phyloP scores from a whole-genome alignment of 2,329 filamentous ascomycete species.

The Cytospora chrysosperma region DNA sequence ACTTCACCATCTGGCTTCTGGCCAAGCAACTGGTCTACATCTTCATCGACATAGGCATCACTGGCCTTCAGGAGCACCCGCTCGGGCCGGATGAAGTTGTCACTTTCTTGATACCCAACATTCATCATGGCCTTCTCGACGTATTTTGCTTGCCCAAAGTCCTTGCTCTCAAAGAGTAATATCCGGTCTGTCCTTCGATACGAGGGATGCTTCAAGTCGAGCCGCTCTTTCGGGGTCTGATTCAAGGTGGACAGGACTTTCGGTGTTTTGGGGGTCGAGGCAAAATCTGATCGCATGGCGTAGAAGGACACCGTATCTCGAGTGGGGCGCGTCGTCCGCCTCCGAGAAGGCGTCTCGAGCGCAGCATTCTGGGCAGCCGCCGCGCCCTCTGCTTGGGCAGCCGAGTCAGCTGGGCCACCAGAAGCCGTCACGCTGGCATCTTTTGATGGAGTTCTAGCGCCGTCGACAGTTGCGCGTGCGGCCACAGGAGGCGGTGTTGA shows the following conservation, averaged over 20 bases:
- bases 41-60: conserved; percentile 60
- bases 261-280: conserved; percentile 52
- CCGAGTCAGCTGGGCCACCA: conserved; percentile 37
- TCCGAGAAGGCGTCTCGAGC: conserved; percentile 41
- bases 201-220: conserved; percentile 74
- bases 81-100: conserved; percentile 79
- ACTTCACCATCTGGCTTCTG: conserved; percentile 59
- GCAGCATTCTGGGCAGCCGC: conserved; percentile 26
- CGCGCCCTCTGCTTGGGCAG: conserved; percentile 42
- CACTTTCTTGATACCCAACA: conserved; percentile 93
- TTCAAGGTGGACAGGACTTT: conserved; percentile 75
- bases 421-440: conserved; percentile 38
- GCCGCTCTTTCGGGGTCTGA: conserved; percentile 75
- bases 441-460: conserved; percentile 46
- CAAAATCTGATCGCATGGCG: conserved; percentile 46
- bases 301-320: conserved; percentile 55
- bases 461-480: conserved; percentile 32
- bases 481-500: conserved; percentile 40
- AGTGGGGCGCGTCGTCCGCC: conserved; percentile 46
- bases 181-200: conserved; percentile 80
- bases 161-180: conserved; percentile 78
- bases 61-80: conserved; percentile 66
- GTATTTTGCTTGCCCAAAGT: conserved; percentile 81
- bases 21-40: conserved; percentile 47
- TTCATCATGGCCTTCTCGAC: conserved; percentile 96